Conservation (phyloP, 129 eudicot species). For the Rutidosis leptorrhynchoides region DNA sequence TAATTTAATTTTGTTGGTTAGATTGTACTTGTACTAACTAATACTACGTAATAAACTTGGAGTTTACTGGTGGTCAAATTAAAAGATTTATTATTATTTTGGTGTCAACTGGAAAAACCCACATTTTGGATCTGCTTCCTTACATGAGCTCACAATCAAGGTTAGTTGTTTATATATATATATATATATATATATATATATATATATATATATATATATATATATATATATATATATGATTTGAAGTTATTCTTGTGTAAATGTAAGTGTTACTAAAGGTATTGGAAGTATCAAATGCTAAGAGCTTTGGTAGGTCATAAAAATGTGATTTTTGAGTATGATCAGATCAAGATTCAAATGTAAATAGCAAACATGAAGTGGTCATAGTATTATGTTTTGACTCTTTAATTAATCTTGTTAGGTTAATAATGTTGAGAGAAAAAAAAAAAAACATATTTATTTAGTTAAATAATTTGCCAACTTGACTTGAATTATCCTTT, state of each 20-base stretch:
- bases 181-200: too few relatives aligned
- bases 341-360: constrained; percentile 15
- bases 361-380: constrained; percentile 2
- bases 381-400: constrained; percentile 17
- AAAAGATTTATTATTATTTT: constrained; percentile 17
- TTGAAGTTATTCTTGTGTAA: not conserved
- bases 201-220: too few relatives aligned
- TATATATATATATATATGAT: too few relatives aligned
- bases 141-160: constrained; percentile 15
- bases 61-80: constrained; percentile 29
- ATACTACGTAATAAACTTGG: too few relatives aligned
- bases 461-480: constrained; percentile 5
- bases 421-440: not conserved
- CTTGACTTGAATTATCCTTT: not conserved
- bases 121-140: constrained; percentile 27
- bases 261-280: not conserved
- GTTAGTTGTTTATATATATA: too few relatives aligned
- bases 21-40: constrained; percentile 19
- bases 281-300: not conserved
- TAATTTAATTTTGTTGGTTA: not conserved
- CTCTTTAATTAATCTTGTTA: not conserved
- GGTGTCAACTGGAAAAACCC: constrained; percentile 17
- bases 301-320: not conserved
- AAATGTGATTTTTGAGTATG: constrained; percentile 3
- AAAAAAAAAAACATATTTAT: too few relatives aligned